A percentile compares a stretch with the other conserved stretches of the same genome.
Evolutionary conservation across 108 stramenopile species (phyloP).

Genomic region (Pseudonitzschia multistriata): DNA sequence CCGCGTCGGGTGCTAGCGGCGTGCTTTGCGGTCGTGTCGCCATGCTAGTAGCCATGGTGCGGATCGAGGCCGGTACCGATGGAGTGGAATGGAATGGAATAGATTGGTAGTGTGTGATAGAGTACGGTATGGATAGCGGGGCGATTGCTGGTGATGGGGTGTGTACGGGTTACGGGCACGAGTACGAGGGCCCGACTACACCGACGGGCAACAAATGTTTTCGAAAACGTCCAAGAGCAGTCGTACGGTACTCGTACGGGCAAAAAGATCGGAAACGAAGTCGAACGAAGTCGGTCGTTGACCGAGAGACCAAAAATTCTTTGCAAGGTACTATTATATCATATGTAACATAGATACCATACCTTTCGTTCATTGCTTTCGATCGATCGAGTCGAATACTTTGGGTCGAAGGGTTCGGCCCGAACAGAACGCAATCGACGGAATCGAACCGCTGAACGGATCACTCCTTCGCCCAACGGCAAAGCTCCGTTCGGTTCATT

Average conservation of each 20-base stretch:
- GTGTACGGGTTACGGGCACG: not conserved
- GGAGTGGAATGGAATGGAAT: not conserved
- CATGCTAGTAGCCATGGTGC: conserved; percentile 21
- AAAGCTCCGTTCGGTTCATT: too few relatives aligned
- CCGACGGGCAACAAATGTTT: not conserved
- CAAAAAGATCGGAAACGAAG: conserved; percentile 8
- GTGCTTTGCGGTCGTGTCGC: too few relatives aligned
- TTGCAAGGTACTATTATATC: too few relatives aligned
- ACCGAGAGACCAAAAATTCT: too few relatives aligned
- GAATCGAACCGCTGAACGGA: too few relatives aligned
- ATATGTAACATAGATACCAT: too few relatives aligned
- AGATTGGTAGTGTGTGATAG: not conserved
- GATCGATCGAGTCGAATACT: not conserved
- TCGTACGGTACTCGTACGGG: not conserved
- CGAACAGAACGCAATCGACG: too few relatives aligned
- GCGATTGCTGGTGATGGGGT: too few relatives aligned
- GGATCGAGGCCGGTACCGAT: not conserved
- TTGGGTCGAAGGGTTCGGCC: not conserved
- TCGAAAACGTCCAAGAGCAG: not conserved
- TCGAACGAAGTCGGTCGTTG: not conserved
- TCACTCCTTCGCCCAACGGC: too few relatives aligned
- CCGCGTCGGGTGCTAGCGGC: conserved; percentile 10
- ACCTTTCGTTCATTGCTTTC: too few relatives aligned
- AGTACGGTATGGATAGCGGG: too few relatives aligned
- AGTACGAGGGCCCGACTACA: not conserved